Conservation (phyloP, 179 eudicot species). For the Silene coronaria region DNA sequence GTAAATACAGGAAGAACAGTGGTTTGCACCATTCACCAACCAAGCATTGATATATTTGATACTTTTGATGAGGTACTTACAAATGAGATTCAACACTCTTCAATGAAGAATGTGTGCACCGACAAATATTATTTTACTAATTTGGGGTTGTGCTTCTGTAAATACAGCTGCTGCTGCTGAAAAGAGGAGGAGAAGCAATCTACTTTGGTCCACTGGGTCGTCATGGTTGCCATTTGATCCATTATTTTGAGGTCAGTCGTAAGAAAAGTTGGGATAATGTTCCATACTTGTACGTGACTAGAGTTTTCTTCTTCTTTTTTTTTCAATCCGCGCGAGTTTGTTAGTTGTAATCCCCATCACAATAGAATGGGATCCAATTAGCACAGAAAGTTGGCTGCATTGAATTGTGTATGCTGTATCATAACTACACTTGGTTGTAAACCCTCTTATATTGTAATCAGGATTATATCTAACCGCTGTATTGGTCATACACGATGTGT, state of each 20-base stretch:
- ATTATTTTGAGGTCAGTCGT: conserved; percentile 54
- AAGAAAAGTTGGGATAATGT: background rate
- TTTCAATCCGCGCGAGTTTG: no score
- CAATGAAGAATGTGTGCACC: background rate
- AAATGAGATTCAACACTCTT: background rate
- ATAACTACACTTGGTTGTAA: no score
- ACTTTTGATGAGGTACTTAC: conserved; percentile 58
- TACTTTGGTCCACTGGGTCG: conserved; percentile 68
- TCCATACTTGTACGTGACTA: no score
- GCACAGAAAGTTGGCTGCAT: no score
- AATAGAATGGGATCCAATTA: no score
- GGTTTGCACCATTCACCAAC: conserved; percentile 56
- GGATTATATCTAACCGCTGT: background rate
- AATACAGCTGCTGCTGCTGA: conserved; percentile 48
- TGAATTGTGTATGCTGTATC: background rate
- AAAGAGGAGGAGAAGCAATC: conserved; percentile 58
- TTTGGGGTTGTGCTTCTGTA: background rate
- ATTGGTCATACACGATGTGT: background rate
- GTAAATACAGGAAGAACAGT: conserved; percentile 52
- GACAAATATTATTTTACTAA: background rate
- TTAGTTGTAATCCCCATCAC: no score
- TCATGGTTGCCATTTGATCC: conserved; percentile 43
- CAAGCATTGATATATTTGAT: conserved; percentile 69
- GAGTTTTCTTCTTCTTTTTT: no score
- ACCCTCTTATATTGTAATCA: background rate